A percentile compares a stretch with the other conserved stretches of the same genome.
phyloP scores from a whole-genome alignment of 176 grass and related monocot species.

The Rhynchospora pubera region DNA sequence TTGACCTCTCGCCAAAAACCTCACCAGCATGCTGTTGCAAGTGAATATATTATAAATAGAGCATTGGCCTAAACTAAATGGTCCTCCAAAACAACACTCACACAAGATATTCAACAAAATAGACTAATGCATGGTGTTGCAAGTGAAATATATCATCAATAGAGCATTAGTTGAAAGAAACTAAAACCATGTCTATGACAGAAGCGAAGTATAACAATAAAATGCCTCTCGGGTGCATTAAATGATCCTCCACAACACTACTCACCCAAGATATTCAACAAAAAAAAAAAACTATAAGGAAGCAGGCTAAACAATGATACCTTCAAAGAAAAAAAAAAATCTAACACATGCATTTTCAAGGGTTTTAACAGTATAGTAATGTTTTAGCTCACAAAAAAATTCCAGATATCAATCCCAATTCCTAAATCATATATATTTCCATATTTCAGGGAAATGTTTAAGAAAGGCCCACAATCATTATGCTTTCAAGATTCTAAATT shows the following conservation, averaged over 20 bases:
- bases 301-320: neutral
- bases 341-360: neutral
- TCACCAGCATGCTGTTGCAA: conserved; percentile 49
- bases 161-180: neutral
- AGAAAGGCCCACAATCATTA: neutral
- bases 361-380: neutral
- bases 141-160: neutral
- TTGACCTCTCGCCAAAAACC: conserved; percentile 62
- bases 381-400: neutral
- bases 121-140: conserved; percentile 29
- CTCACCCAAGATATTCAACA: neutral
- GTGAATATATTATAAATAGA: neutral
- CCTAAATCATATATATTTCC: neutral
- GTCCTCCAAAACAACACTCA: neutral
- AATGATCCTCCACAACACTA: neutral
- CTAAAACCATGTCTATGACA: neutral
- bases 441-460: neutral
- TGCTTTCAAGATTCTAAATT: too few relatives aligned
- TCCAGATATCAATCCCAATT: neutral
- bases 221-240: neutral
- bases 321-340: neutral
- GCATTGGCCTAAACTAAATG: neutral
- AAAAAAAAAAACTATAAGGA: neutral
- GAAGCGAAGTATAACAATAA: neutral
- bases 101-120: neutral